Evolutionary conservation across 306 rosid species (phyloP).

Genomic region (Prosopis cineraria): DNA sequence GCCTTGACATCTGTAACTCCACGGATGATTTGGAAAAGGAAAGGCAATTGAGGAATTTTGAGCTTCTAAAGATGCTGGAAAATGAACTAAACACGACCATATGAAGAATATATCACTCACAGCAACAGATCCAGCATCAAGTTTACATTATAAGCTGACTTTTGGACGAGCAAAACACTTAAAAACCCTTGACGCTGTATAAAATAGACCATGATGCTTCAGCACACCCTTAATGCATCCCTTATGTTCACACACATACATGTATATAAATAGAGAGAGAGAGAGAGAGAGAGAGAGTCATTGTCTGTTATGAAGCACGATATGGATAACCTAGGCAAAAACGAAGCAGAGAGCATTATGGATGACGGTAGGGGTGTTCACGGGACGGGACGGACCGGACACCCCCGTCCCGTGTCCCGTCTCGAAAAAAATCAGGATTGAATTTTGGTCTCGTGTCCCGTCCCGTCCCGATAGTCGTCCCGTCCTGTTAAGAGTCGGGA

Average conservation of each 20-base stretch:
- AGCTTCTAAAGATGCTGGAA: neutral
- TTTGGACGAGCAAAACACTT: neutral
- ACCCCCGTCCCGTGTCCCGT: no score
- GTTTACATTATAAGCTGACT: constrained; percentile 26
- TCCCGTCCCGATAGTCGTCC: no score
- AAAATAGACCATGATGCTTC: neutral
- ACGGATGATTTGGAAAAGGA: neutral
- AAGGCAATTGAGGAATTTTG: neutral
- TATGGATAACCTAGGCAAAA: neutral
- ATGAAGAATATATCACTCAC: neutral
- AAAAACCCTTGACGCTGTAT: neutral
- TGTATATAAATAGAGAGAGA: no score
- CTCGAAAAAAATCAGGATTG: no score
- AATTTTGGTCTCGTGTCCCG: no score
- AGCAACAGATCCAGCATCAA: constrained; percentile 28
- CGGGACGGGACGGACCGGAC: no score
- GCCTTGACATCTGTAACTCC: neutral
- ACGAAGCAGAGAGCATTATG: neutral
- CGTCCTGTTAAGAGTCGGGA: no score
- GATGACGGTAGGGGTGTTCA: no score
- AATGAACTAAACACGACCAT: neutral
- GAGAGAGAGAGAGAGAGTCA: neutral
- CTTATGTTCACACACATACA: neutral
- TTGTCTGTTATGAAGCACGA: neutral
- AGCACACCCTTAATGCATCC: constrained; percentile 1